phyloP scores from a whole-genome alignment of 345 rosid genomes.

The Hibiscus mutabilis region DNA sequence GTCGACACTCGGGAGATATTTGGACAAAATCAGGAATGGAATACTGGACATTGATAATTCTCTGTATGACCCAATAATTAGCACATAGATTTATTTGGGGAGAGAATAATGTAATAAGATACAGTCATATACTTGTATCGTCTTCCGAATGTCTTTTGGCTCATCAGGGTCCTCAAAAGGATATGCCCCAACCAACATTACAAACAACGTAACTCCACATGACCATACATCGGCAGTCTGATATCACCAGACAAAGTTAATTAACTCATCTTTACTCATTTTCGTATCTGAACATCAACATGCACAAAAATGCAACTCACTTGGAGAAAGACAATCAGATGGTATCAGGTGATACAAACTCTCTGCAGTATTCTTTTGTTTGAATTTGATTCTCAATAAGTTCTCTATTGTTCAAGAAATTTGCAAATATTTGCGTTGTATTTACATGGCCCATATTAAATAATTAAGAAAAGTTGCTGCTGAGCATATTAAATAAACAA shows the following conservation, averaged over 20 bases:
- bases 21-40: slow-evolving; percentile 67
- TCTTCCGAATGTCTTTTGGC: slow-evolving; percentile 81
- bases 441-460: not conserved
- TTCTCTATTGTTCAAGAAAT: not conserved
- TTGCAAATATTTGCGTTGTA: not conserved
- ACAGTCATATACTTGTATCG: slow-evolving; percentile 51
- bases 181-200: slow-evolving; percentile 93
- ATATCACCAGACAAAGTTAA: not conserved
- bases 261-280: not conserved
- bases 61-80: slow-evolving; percentile 33
- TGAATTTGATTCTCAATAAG: not conserved
- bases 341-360: not conserved
- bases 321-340: not conserved
- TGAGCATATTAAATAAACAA: not conserved
- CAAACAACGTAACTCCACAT: slow-evolving; percentile 87
- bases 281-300: not conserved
- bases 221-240: slow-evolving; percentile 99
- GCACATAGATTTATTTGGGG: not conserved
- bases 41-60: slow-evolving; percentile 81
- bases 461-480: not conserved
- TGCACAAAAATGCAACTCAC: not conserved
- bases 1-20: slow-evolving; percentile 71
- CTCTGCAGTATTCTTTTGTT: not conserved
- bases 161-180: slow-evolving; percentile 96
- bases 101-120: not conserved